Evolutionary conservation across 2,329 filamentous ascomycete genomes (phyloP).

Genomic region (Metarhizium guizhouense): DNA sequence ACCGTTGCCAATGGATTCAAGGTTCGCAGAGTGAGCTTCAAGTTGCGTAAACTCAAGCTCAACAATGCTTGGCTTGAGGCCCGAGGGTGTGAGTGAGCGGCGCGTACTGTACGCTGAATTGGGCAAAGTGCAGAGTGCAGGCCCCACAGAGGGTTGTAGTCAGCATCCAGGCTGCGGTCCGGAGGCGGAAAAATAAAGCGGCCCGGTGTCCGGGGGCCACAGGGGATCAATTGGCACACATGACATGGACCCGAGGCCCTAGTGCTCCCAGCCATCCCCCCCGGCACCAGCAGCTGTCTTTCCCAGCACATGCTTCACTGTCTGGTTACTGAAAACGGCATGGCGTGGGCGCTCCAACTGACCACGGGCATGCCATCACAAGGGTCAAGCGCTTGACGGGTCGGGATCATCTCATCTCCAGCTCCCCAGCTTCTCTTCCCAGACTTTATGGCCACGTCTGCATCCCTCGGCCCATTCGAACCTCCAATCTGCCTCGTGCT

Average conservation of each 20-base stretch:
- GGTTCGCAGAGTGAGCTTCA: neutral
- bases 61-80: no score
- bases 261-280: no score
- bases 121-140: no score
- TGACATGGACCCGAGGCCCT: no score
- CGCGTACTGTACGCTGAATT: no score
- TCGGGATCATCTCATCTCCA: neutral
- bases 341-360: neutral
- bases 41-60: neutral
- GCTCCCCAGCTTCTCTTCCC: neutral
- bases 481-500: neutral
- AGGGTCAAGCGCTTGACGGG: neutral
- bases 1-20: no score
- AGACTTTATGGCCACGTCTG: neutral
- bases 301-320: neutral
- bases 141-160: no score
- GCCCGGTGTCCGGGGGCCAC: neutral
- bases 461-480: conserved; percentile 2
- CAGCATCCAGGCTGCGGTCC: neutral
- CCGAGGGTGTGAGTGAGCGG: no score
- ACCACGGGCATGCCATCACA: neutral
- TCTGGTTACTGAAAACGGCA: neutral
- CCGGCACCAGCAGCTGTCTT: no score
- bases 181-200: conserved; percentile 5
- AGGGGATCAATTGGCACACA: no score